These are phyloP conservation scores for Xylaria multiplex DNA, from an alignment of 2,329 filamentous ascomycete species.

Conservation along the genomic window DNA sequence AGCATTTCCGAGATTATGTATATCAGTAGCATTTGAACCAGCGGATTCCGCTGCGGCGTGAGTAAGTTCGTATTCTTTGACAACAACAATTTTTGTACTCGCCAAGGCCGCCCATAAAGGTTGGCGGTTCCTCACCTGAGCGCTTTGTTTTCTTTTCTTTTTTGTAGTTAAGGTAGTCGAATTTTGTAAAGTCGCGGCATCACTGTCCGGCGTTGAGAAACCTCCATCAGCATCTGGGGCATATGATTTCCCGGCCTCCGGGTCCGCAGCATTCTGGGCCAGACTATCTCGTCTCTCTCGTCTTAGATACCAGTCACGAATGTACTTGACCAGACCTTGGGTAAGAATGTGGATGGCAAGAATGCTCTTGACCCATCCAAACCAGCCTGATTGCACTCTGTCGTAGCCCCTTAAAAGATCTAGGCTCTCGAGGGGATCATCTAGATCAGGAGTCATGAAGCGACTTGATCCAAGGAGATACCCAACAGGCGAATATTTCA, in stretches of 20 bases:
- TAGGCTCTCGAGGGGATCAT: conserved; percentile 59
- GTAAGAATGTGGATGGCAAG: conserved; percentile 80
- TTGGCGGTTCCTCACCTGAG: conserved; percentile 88
- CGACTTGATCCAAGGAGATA: conserved; percentile 60
- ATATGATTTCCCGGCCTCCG: conserved; percentile 68
- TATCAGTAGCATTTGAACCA: conserved; percentile 78
- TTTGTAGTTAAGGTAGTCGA: conserved; percentile 71
- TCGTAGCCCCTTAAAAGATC: conserved; percentile 59
- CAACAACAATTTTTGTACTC: conserved; percentile 95
- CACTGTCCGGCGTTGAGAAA: conserved; percentile 64
- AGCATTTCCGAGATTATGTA: conserved; percentile 80
- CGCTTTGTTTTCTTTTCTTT: conserved; percentile 90
- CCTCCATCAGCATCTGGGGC: conserved; percentile 56
- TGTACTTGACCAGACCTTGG: conserved; percentile 76
- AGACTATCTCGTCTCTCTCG: conserved; percentile 66
- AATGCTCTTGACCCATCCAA: conserved; percentile 74
- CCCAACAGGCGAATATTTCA: conserved; percentile 59
- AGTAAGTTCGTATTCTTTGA: conserved; percentile 89
- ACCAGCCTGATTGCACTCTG: conserved; percentile 62
- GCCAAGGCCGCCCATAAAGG: conserved; percentile 94
- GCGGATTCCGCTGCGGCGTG: conserved; percentile 77
- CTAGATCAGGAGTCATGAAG: conserved; percentile 56
- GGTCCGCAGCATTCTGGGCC: conserved; percentile 63
- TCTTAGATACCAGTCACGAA: conserved; percentile 74
- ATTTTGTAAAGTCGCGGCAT: conserved; percentile 64